These are phyloP conservation scores for Pleurotus platypus DNA, from an alignment of 768 basidiomycete genomes.

Conservation along the genomic window DNA sequence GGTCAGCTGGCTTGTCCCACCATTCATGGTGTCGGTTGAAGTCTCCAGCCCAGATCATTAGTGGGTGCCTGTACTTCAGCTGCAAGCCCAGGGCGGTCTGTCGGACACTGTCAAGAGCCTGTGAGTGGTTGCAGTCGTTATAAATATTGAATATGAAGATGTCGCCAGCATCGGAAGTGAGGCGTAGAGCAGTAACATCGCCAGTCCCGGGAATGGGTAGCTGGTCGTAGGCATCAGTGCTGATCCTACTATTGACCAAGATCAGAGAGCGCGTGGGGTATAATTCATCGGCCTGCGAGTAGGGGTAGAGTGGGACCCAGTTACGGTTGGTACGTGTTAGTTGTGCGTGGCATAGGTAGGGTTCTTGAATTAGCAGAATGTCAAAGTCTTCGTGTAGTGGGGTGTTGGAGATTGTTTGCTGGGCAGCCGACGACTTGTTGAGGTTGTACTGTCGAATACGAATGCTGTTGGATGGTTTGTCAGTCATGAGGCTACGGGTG, in stretches of 20 bases:
- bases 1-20: constrained; percentile 30
- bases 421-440: constrained; percentile 18
- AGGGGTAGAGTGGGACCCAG: not conserved
- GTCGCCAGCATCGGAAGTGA: not conserved
- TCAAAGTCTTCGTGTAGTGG: constrained; percentile 10
- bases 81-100: not conserved
- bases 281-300: constrained; percentile 10
- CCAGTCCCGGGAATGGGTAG: constrained; percentile 15
- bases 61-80: not conserved
- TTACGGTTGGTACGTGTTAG: not conserved
- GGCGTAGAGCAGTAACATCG: constrained; percentile 22
- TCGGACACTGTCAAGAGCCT: constrained; percentile 8
- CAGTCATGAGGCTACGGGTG: not conserved
- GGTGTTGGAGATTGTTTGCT: constrained; percentile 8
- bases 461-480: not conserved
- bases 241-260: constrained; percentile 14
- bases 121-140: not conserved
- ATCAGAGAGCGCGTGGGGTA: too few relatives aligned
- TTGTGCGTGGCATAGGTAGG: constrained; percentile 16
- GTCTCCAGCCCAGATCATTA: constrained; percentile 31
- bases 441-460: constrained; percentile 23
- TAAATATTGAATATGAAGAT: constrained; percentile 7
- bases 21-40: constrained; percentile 38
- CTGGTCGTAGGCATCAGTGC: constrained; percentile 15
- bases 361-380: constrained; percentile 27